Evolutionary conservation across 352 stramenopile genomes (phyloP), one percentile per base, ranked within the genome.

Genomic region (Globisporangium takayamanum): DNA sequence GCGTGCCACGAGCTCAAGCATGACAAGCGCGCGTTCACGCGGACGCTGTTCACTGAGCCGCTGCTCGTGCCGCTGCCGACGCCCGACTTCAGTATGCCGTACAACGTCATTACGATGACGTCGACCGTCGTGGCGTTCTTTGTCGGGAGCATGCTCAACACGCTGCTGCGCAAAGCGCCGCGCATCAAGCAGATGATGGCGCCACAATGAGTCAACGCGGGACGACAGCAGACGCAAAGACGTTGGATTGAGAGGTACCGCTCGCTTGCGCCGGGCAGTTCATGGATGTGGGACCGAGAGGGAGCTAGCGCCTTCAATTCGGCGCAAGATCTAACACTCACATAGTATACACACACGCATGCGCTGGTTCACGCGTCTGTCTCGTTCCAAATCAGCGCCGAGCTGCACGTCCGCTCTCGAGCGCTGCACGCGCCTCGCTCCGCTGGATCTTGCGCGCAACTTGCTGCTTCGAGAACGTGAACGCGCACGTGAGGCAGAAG

Each of bases 51-150:
- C 66, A 89, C 84, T 2, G 86, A 95, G 57, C 79, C 83, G 50
- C 72, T 96, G 55, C 73, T 95, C 0, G 79, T 96, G 22, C 73
- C 75, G 41, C 66, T 96, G 54, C 86, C 87, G 18, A 92, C 83
- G 36, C 87, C 87, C 15, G 87, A 96, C 67, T 94, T 95, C 57
- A 94, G 83, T 59, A 95, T 96, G 86, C 86, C 86, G 55, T 96
- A 93, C 70, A 95, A 95, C 53, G 86, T 96, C 14, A 96, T 96
- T 62, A 92, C 80, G 33, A 85, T 96, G 73, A 94, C 86, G 18
- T 94, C 82, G 42, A 94, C 87, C n/a, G 76, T 95, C 53, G 72
- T 95, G 15, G 83, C 80, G 50, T 95, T 94, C 68, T 87, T 91
- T 47, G 73, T 89, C 22, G 87, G 83, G n/a, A 89, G 76, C 14